Evolutionary conservation across 2,329 filamentous ascomycete species (phyloP).

Genomic region (Knoxdaviesia capensis): DNA sequence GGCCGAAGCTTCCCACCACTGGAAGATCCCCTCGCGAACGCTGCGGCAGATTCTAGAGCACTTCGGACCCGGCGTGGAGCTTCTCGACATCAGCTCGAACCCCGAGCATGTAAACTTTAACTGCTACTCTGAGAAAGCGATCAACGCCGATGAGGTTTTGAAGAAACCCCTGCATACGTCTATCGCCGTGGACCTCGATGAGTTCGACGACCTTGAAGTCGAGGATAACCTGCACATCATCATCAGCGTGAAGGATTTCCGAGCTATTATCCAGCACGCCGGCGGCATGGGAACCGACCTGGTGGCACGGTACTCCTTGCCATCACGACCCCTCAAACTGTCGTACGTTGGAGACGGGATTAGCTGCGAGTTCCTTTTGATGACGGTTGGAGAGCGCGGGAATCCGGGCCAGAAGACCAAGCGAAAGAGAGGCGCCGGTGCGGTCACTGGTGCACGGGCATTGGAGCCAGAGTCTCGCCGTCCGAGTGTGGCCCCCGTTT

Average conservation of each 20-base stretch:
- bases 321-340: constrained; percentile 52
- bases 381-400: constrained; percentile 54
- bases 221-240: constrained; percentile 61
- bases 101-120: constrained; percentile 58
- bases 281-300: constrained; percentile 47
- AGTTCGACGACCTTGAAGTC: constrained; percentile 56
- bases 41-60: constrained; percentile 61
- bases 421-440: constrained; percentile 8
- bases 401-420: constrained; percentile 26
- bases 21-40: constrained; percentile 51
- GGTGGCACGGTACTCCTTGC: constrained; percentile 48
- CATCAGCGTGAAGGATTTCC: constrained; percentile 68
- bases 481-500: too few species aligned
- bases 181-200: constrained; percentile 54
- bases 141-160: constrained; percentile 47
- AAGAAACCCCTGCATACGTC: constrained; percentile 68
- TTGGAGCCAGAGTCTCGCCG: constrained; percentile 5
- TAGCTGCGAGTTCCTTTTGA: constrained; percentile 58
- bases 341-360: constrained; percentile 50
- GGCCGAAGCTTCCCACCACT: constrained; percentile 44
- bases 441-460: constrained; percentile 4
- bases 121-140: constrained; percentile 63
- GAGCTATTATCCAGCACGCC: constrained; percentile 58
- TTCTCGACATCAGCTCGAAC: constrained; percentile 59
- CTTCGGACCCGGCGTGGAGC: constrained; percentile 62